Evolutionary conservation across 805 yeast species (phyloP).

Genomic region (Priceomyces castillae): DNA sequence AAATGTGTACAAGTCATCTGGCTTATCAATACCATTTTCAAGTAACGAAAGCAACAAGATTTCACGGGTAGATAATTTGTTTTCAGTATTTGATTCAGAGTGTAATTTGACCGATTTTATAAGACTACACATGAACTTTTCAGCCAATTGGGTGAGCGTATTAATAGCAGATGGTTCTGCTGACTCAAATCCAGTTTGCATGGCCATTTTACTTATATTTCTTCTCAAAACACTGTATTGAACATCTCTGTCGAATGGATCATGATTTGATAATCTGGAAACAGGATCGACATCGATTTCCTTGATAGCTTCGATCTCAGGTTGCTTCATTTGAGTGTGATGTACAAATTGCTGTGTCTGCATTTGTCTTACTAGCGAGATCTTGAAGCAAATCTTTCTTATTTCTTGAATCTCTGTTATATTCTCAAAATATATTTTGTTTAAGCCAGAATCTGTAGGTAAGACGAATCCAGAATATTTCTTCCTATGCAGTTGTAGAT

Average conservation of each 20-base stretch:
- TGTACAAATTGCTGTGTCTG: slow-evolving; percentile 79
- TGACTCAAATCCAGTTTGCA: slow-evolving; percentile 91
- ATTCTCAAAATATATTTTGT: slow-evolving; percentile 59
- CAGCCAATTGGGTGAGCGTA: slow-evolving; percentile 79
- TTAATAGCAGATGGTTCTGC: slow-evolving; percentile 76
- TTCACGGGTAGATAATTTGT: slow-evolving; percentile 40
- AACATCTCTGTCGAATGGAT: slow-evolving; percentile 54
- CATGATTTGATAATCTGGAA: slow-evolving; percentile 71
- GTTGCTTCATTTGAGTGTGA: slow-evolving; percentile 69
- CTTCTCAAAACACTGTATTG: slow-evolving; percentile 66
- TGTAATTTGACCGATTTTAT: slow-evolving; percentile 69
- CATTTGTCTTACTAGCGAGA: slow-evolving; percentile 83
- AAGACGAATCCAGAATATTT: slow-evolving; percentile 30
- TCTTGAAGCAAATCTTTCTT: slow-evolving; percentile 82
- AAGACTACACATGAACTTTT: slow-evolving; percentile 71
- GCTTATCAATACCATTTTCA: slow-evolving; percentile 84
- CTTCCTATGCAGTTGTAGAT: slow-evolving; percentile 25
- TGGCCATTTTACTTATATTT: slow-evolving; percentile 71
- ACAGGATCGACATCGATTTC: slow-evolving; percentile 81
- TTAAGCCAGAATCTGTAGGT: slow-evolving; percentile 53
- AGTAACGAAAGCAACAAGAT: slow-evolving; percentile 59
- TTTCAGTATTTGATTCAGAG: slow-evolving; percentile 58
- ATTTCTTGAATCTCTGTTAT: slow-evolving; percentile 83
- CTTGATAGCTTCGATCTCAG: slow-evolving; percentile 57
- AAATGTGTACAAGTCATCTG: slow-evolving; percentile 72